Conservation (phyloP, 139 green algal species). For the Volvox reticuliferus region DNA sequence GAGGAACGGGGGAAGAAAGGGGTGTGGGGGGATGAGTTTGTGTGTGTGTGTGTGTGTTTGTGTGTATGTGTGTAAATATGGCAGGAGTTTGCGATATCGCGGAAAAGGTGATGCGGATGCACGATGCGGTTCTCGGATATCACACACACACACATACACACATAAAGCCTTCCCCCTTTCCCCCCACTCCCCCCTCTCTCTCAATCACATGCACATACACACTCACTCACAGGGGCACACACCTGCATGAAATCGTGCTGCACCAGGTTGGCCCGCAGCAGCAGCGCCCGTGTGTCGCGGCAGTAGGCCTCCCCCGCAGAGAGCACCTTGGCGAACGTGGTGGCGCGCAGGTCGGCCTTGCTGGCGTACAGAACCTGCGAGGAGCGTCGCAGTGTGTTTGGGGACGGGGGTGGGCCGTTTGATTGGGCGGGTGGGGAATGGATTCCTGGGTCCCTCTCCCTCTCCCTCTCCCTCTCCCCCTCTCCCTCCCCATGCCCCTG, state of each 20-base stretch:
- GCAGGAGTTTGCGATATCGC: too few species aligned
- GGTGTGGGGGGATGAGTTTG: too few species aligned
- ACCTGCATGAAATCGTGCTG: conserved; percentile 85
- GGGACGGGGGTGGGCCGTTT: background rate
- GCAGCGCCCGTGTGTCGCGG: conserved; percentile 74
- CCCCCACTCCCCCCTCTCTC: background rate
- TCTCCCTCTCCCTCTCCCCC: background rate
- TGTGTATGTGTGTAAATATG: too few species aligned
- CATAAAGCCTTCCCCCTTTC: background rate
- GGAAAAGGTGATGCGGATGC: too few species aligned
- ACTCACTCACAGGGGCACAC: background rate
- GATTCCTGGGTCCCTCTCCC: background rate
- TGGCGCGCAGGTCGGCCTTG: conserved; percentile 77
- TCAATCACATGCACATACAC: background rate
- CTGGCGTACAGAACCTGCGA: conserved; percentile 78
- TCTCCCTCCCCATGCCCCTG: background rate
- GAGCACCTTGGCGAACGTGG: conserved; percentile 78
- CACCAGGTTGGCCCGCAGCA: conserved; percentile 86
- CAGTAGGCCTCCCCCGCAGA: conserved; percentile 74
- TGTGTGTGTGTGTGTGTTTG: too few species aligned
- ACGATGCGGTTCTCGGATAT: too few species aligned
- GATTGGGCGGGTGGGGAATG: background rate
- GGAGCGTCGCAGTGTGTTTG: background rate
- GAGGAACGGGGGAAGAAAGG: too few species aligned
- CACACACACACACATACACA: background rate